Evolutionary conservation across 2,329 filamentous ascomycete species (phyloP).

Genomic region (Sarocladium brachiariae): DNA sequence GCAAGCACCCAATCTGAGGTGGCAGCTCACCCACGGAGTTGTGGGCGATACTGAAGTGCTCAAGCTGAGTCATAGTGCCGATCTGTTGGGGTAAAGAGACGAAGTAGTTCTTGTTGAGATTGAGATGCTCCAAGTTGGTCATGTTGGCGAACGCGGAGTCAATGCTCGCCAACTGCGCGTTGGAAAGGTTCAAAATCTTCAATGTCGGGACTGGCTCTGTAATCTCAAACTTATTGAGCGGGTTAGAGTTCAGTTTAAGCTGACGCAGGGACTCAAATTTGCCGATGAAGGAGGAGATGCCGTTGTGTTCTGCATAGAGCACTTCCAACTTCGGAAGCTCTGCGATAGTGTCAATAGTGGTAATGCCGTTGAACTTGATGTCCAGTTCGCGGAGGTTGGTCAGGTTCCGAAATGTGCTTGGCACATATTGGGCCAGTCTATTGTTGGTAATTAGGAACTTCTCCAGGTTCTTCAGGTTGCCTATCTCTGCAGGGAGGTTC

Average conservation of each 20-base stretch:
- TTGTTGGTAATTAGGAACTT: conserved; percentile 96
- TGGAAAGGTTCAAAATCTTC: conserved; percentile 81
- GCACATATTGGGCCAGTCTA: conserved; percentile 68
- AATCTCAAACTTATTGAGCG: conserved; percentile 88
- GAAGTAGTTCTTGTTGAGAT: conserved; percentile 93
- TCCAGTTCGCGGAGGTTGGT: conserved; percentile 82
- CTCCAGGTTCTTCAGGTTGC: conserved; percentile 72
- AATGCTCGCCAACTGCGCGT: conserved; percentile 83
- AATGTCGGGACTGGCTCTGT: conserved; percentile 69
- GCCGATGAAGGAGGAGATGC: conserved; percentile 81
- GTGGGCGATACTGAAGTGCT: conserved; percentile 89
- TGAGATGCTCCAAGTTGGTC: conserved; percentile 77
- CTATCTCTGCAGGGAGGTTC: conserved; percentile 69
- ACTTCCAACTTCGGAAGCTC: conserved; percentile 81
- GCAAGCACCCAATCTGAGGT: conserved; percentile 78
- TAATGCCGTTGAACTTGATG: conserved; percentile 86
- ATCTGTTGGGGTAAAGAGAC: conserved; percentile 82
- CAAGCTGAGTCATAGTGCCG: conserved; percentile 72
- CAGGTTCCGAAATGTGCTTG: conserved; percentile 65
- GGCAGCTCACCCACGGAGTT: conserved; percentile 83
- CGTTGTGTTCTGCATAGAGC: conserved; percentile 85
- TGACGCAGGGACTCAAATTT: conserved; percentile 79
- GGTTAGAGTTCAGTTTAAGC: conserved; percentile 88
- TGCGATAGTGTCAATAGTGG: conserved; percentile 80
- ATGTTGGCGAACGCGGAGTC: conserved; percentile 86